Conservation (phyloP, 306 rosid species). For the Trifolium subterraneum region DNA sequence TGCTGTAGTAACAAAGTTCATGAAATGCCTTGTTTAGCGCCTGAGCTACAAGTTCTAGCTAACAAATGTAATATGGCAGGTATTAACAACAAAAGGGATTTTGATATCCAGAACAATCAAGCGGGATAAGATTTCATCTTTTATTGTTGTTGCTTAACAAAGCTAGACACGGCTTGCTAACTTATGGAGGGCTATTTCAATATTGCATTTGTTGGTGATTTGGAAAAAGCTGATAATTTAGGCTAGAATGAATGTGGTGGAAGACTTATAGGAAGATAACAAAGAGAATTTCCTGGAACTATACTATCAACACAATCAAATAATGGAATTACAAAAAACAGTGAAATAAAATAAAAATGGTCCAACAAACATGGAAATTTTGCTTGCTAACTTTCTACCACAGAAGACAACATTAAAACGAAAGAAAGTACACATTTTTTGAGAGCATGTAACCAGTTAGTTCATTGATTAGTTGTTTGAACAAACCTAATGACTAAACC, state of each 20-base stretch:
- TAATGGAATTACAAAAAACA: neutral
- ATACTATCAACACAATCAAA: constrained; percentile 8
- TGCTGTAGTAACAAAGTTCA: constrained; percentile 11
- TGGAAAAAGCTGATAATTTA: neutral
- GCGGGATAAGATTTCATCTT: constrained; percentile 7
- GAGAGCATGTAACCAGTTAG: neutral
- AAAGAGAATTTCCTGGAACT: constrained; percentile 17
- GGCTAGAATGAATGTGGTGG: constrained; percentile 13
- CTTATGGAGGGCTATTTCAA: constrained; percentile 1
- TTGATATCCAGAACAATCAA: constrained; percentile 9
- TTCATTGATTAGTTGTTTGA: neutral
- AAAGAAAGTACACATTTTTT: neutral
- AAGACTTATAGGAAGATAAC: constrained; percentile 8
- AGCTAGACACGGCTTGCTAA: constrained; percentile 18
- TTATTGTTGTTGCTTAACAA: neutral
- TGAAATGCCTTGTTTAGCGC: constrained; percentile 24
- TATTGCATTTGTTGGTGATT: neutral
- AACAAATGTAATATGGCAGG: constrained; percentile 27
- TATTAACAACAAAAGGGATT: constrained; percentile 21
- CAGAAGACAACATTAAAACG: neutral
- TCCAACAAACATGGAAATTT: neutral
- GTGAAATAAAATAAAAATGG: neutral
- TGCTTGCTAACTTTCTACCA: neutral
- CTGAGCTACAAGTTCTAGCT: constrained; percentile 23
- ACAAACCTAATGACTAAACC: neutral